phyloP scores from a whole-genome alignment of 1,284 basidiomycete genomes.

The Papiliotrema terrestris region DNA sequence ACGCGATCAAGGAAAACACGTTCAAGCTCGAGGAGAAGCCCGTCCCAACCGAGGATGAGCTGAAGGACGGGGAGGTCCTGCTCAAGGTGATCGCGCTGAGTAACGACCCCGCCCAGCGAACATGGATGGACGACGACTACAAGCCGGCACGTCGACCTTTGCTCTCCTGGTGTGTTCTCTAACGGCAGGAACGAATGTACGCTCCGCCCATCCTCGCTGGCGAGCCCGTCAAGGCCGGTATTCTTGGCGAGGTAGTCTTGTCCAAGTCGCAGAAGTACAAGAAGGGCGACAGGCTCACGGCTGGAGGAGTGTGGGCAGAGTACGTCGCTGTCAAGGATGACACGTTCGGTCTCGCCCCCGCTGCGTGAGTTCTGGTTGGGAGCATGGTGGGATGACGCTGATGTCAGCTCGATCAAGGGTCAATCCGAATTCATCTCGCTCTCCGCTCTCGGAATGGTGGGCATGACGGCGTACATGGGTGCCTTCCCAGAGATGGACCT shows the following conservation, averaged over 20 bases:
- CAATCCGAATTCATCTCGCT: slow-evolving; percentile 25
- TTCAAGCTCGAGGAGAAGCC: slow-evolving; percentile 21
- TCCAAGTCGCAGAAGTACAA: slow-evolving; percentile 22
- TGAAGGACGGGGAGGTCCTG: slow-evolving; percentile 33
- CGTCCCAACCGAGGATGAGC: slow-evolving; percentile 8
- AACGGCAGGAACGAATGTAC: slow-evolving; percentile 21
- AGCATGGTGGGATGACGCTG: neutral
- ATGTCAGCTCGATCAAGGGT: slow-evolving; percentile 5
- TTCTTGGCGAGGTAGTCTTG: slow-evolving; percentile 23
- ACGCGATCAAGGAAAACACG: slow-evolving; percentile 14
- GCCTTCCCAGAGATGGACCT: slow-evolving; percentile 42
- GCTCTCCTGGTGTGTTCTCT: neutral
- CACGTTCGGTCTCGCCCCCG: slow-evolving; percentile 2
- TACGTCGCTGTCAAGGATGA: slow-evolving; percentile 27
- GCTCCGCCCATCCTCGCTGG: slow-evolving; percentile 22
- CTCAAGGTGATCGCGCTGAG: slow-evolving; percentile 28
- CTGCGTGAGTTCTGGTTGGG: slow-evolving; percentile 3
- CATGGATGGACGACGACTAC: slow-evolving; percentile 26
- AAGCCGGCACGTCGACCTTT: slow-evolving; percentile 9
- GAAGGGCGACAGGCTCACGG: slow-evolving; percentile 28
- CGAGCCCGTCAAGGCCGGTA: slow-evolving; percentile 18
- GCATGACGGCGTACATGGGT: slow-evolving; percentile 43
- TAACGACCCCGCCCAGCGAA: slow-evolving; percentile 41
- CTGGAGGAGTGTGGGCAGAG: slow-evolving; percentile 31
- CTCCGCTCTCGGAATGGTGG: slow-evolving; percentile 31